These are phyloP conservation scores for Diddensiella santjacobensis DNA, from an alignment of 805 yeast species.

Conservation along the genomic window DNA sequence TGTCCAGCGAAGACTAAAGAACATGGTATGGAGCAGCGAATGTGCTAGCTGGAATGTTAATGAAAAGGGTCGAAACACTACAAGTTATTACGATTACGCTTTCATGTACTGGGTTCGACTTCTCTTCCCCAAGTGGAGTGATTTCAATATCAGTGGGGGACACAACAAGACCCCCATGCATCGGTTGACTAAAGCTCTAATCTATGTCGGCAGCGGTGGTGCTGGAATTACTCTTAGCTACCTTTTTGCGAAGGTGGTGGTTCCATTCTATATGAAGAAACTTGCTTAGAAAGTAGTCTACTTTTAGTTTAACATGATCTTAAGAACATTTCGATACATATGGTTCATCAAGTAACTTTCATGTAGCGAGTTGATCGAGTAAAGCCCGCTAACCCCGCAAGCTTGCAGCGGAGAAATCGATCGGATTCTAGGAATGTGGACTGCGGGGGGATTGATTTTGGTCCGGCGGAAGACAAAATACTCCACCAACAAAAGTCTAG, in stretches of 20 bases:
- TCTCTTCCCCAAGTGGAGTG: conserved; percentile 13
- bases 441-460: no score
- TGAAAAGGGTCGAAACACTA: conserved; percentile 15
- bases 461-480: no score
- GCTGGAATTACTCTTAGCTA: background rate
- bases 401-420: no score
- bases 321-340: no score
- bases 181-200: conserved; percentile 6
- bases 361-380: no score
- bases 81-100: conserved; percentile 15
- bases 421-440: no score
- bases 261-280: background rate
- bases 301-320: background rate
- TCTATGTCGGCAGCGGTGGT: conserved; percentile 7
- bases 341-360: no score
- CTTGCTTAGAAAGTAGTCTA: background rate
- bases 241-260: background rate
- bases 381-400: no score
- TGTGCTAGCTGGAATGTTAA: conserved; percentile 20
- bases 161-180: conserved; percentile 6
- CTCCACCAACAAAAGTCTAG: no score
- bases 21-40: conserved; percentile 15
- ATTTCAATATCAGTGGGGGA: conserved; percentile 14
- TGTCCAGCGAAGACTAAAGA: conserved; percentile 6
- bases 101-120: conserved; percentile 14